phyloP scores from a whole-genome alignment of 2,329 filamentous ascomycete genomes.

The Xylariaceae sp. region DNA sequence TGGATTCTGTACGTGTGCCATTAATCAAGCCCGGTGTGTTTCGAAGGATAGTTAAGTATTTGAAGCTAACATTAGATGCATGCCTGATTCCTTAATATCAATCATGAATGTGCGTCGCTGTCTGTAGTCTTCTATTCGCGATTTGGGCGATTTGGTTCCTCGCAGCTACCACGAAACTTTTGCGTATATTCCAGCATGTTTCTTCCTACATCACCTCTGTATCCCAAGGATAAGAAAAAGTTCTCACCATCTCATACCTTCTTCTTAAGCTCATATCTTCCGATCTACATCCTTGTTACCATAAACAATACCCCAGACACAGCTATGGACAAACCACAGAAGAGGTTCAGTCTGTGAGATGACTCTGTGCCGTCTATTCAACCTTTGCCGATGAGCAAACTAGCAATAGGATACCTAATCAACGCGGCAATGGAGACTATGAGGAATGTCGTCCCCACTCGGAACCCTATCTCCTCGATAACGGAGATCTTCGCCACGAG shows the following conservation, averaged over 20 bases:
- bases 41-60: too few species aligned
- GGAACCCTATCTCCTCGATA: constrained; percentile 70
- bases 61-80: too few species aligned
- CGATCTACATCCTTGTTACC: constrained; percentile 6
- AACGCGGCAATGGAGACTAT: constrained; percentile 68
- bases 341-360: constrained; percentile 68
- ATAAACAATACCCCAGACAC: constrained; percentile 8
- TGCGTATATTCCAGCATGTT: too few species aligned
- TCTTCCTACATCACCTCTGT: too few species aligned
- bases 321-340: constrained; percentile 61
- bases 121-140: too few species aligned
- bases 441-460: constrained; percentile 69
- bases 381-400: constrained; percentile 68
- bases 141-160: too few species aligned
- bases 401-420: constrained; percentile 50
- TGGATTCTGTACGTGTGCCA: too few species aligned
- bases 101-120: too few species aligned
- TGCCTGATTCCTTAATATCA: too few species aligned
- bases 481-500: constrained; percentile 74
- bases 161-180: too few species aligned
- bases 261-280: background rate
- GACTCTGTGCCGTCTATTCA: constrained; percentile 56
- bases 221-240: too few species aligned
- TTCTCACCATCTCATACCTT: constrained; percentile 14
- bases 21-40: too few species aligned